phyloP scores from a whole-genome alignment of 179 eudicot genomes.

The Sideroxylon spinosum region DNA sequence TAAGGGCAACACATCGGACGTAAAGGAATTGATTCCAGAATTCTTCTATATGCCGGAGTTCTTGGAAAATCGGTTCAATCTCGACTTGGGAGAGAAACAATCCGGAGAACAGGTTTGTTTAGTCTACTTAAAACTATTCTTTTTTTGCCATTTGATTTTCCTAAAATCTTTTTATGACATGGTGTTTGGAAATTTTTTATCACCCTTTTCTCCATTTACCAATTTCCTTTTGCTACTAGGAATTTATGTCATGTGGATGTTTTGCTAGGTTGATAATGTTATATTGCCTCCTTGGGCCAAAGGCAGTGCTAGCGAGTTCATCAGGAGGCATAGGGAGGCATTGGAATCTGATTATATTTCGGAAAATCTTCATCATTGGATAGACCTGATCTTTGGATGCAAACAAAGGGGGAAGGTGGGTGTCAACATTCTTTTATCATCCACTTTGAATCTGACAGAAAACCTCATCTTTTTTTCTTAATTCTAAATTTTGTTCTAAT shows the following conservation, averaged over 20 bases:
- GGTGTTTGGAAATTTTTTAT: background rate
- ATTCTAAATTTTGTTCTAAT: background rate
- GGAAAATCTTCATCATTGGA: constrained; percentile 97
- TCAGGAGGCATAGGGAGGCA: constrained; percentile 90
- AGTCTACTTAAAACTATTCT: background rate
- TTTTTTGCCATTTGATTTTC: background rate
- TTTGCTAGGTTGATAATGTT: constrained; percentile 77
- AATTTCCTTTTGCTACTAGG: background rate
- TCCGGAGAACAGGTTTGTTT: constrained; percentile 91
- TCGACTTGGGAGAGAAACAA: constrained; percentile 95
- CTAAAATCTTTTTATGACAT: background rate
- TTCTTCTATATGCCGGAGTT: constrained; percentile 98
- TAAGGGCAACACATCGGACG: constrained; percentile 95
- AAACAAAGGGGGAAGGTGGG: constrained; percentile 97
- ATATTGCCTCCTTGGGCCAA: constrained; percentile 95
- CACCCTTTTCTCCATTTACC: background rate
- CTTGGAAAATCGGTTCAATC: constrained; percentile 82
- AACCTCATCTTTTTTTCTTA: background rate
- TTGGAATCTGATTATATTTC: constrained; percentile 95
- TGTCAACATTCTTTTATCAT: constrained; percentile 14
- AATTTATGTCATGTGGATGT: constrained; percentile 18
- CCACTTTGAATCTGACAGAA: background rate
- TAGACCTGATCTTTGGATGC: constrained; percentile 90
- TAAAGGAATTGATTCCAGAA: constrained; percentile 96
- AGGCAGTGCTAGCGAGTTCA: constrained; percentile 90